phyloP scores from a whole-genome alignment of 2,329 filamentous ascomycete species.

The Paramyrothecium roridum region DNA sequence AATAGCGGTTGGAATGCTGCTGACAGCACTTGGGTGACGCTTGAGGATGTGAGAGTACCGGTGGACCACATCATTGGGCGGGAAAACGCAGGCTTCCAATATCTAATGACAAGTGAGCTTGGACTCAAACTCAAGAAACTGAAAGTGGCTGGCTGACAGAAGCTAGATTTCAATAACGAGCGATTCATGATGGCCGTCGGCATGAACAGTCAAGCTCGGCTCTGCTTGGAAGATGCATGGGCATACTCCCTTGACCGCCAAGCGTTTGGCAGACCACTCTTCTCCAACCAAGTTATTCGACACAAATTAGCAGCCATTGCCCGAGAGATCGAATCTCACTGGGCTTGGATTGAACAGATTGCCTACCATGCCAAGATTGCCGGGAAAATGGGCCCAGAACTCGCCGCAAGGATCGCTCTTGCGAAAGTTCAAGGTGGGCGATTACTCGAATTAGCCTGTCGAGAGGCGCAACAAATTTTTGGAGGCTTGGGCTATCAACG shows the following conservation, averaged over 20 bases:
- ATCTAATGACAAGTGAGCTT: conserved; percentile 47
- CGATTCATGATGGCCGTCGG: conserved; percentile 55
- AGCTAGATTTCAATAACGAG: conserved; percentile 52
- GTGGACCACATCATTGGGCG: conserved; percentile 35
- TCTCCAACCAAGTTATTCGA: conserved; percentile 56
- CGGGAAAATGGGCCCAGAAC: conserved; percentile 25
- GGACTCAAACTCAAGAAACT: not conserved
- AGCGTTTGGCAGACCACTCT: conserved; percentile 57
- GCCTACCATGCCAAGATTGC: conserved; percentile 39
- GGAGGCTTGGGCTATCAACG: conserved; percentile 51
- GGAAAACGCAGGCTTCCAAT: conserved; percentile 52
- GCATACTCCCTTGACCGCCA: conserved; percentile 47
- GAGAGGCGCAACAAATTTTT: conserved; percentile 53
- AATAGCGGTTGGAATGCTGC: conserved; percentile 65
- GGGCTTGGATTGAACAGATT: conserved; percentile 60
- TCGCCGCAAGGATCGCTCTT: conserved; percentile 26
- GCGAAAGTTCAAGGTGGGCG: conserved; percentile 47
- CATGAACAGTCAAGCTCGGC: conserved; percentile 54
- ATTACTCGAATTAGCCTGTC: conserved; percentile 44
- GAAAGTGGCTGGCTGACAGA: not conserved
- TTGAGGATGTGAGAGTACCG: conserved; percentile 53
- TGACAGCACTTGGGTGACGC: conserved; percentile 51
- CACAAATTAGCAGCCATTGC: conserved; percentile 59
- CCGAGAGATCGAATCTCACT: conserved; percentile 57
- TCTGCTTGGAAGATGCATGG: conserved; percentile 51